Conservation (phyloP, 495 filamentous ascomycete species). For the Parmelia sp. region DNA sequence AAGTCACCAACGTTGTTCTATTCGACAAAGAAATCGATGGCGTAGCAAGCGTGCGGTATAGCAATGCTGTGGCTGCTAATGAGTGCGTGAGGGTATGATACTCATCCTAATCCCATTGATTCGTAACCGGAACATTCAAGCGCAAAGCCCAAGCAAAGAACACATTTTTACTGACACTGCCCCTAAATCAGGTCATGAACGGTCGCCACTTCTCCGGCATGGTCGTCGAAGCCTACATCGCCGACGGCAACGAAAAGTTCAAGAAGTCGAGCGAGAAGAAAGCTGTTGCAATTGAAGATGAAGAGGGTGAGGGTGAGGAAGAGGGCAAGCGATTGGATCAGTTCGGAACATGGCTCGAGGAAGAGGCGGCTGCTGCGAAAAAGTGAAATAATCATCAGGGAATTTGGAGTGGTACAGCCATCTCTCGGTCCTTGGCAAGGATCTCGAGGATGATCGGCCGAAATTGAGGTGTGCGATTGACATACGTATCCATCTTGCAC, state of each 20-base stretch:
- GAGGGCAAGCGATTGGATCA: conserved; percentile 46
- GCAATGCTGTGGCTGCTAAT: conserved; percentile 58
- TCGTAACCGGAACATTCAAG: background rate
- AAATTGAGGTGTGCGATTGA: background rate
- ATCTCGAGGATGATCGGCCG: background rate
- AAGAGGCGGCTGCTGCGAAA: conserved; percentile 2
- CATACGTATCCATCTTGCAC: background rate
- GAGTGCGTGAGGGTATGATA: conserved; percentile 58
- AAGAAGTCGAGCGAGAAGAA: conserved; percentile 55
- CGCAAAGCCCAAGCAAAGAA: background rate
- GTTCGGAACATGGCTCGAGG: conserved; percentile 52
- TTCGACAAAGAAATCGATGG: conserved; percentile 89
- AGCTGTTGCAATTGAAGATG: conserved; percentile 38
- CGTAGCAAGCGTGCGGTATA: conserved; percentile 76
- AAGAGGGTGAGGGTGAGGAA: conserved; percentile 42
- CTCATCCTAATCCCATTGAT: background rate
- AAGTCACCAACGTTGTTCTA: conserved; percentile 84
- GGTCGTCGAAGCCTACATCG: conserved; percentile 70
- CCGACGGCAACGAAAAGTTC: conserved; percentile 70
- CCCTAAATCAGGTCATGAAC: conserved; percentile 54
- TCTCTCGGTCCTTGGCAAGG: background rate
- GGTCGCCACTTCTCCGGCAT: conserved; percentile 71
- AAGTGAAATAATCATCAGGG: background rate
- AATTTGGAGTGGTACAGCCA: background rate
- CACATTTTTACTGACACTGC: background rate